Base-by-base conservation (phyloP, 2,329 filamentous ascomycete species). In the Dothideomycetes sp. region DNA sequence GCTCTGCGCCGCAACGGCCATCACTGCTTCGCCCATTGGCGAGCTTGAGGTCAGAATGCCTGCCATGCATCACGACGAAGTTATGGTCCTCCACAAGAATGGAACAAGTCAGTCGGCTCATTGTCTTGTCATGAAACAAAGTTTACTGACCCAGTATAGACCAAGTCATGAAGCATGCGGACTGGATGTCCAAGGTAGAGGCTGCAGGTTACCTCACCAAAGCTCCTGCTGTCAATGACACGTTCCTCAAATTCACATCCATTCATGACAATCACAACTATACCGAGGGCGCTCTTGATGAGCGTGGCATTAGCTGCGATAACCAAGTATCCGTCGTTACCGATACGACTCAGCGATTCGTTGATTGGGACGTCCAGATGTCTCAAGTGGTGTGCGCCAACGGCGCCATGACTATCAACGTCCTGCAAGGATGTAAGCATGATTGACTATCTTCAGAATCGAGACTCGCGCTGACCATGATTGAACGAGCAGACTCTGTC, bases 281-380 rank as follows among this genome's bases (percentile, higher is more conserved):
- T 3, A 29, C 8, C 22, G 17, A 29, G 8, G 24, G 24, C 22
- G 18, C 19, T 7, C 3, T 36, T 14, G 12, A 16, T 11, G 30
- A 36, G 34, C 34, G 34, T 29, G 18, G 30, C 19, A 22, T 22
- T 22, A 36, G 34, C 34, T 36, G 34, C 5, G 34, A 36, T 7
- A 16, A 16, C 11, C 27, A 19, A 10, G 17, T 16, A 10, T 18
- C 22, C 2, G 22, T 36, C 4, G 15, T 36, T 16, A 36, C 34
- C 2, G 34, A 36, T 19, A 30, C 34, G 3, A 36, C 34, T 3
- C 34, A 36, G 15, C 34, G 34, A 3, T 47, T 47, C 34, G 36
- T 46, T 15, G 45, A 47, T 19, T 46, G 44, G 44, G 44, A 47
- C 33, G 39, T 46, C 12, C 45, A 46, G 22, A 47, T 47, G 45